Conservation (phyloP, 2,329 filamentous ascomycete genomes). For the Calycina herbarum region DNA sequence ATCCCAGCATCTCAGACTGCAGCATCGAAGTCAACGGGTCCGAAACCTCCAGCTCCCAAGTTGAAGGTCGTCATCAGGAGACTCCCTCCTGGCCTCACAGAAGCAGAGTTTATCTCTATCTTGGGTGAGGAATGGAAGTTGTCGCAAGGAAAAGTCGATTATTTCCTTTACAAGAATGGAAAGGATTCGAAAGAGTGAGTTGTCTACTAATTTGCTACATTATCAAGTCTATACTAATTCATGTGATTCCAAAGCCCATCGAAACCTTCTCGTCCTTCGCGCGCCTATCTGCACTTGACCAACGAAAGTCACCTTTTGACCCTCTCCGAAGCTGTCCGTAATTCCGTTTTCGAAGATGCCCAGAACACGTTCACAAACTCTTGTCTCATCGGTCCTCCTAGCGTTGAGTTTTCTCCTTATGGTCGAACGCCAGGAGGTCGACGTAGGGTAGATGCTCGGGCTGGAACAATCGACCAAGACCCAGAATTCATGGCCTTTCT, state of each 20-base stretch:
- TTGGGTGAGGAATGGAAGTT: slow-evolving; percentile 80
- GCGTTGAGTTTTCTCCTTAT: slow-evolving; percentile 79
- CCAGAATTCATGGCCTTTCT: slow-evolving; percentile 94
- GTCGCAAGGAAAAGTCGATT: slow-evolving; percentile 82
- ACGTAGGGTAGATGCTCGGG: slow-evolving; percentile 75
- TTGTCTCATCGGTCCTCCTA: slow-evolving; percentile 74
- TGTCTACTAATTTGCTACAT: neutral
- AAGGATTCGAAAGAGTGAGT: slow-evolving; percentile 84
- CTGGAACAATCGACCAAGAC: slow-evolving; percentile 96
- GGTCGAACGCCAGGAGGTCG: slow-evolving; percentile 77
- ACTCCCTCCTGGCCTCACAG: slow-evolving; percentile 81
- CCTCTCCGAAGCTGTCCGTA: slow-evolving; percentile 70
- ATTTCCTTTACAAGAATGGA: slow-evolving; percentile 70
- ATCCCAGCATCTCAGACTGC: slow-evolving; percentile 46
- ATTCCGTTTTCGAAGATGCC: slow-evolving; percentile 74
- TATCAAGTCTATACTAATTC: slow-evolving; percentile 13
- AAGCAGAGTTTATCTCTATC: slow-evolving; percentile 70
- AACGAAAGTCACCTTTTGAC: slow-evolving; percentile 65
- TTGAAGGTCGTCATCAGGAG: slow-evolving; percentile 84
- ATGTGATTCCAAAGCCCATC: slow-evolving; percentile 58
- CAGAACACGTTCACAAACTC: slow-evolving; percentile 72
- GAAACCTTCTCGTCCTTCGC: slow-evolving; percentile 77
- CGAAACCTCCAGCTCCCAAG: slow-evolving; percentile 53
- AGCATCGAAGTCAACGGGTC: slow-evolving; percentile 41
- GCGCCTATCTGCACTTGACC: slow-evolving; percentile 81